Base-by-base conservation (phyloP, 768 basidiomycete species). In the Gloeophyllum trabeum region DNA sequence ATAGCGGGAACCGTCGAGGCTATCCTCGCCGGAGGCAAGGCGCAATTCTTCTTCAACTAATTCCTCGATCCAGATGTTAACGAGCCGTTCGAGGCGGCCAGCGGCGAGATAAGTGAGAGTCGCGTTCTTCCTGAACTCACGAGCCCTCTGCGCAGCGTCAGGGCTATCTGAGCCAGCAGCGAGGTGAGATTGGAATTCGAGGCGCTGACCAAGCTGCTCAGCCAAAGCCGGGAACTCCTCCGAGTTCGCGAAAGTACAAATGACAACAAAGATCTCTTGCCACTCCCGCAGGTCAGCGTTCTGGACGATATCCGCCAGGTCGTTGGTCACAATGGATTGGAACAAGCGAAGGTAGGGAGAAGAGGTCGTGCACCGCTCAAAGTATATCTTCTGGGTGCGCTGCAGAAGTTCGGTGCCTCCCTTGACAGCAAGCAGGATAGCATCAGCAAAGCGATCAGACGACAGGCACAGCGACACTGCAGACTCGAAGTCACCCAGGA, bases 281-380 rank as follows among this genome's bases (percentile, higher is more conserved):
- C 94, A 98, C 57, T 99, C 92, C 32, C 77, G 69, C 40, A 98
- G 58, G 51, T 98, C 92, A 19, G 93, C 94, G 52, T 97, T 96
- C 59, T 96, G 92, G 6, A 97, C 93, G 40, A 98, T 79, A 57
- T 97, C 96, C 16, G 76, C 71, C 5, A 98, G 75, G 54, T 98
- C 96, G 52, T 91, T 79, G 26, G 83, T 84, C 45, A 94, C 88
- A 50, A 99, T 86, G 10, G 83, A 87, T 56, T 97, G 90, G 75
- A 93, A 89, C 7, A 99, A 73, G 28, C 96, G 85, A 19, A 98
- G 76, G 60, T 94, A 97, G 0, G 93, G 88, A 3, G 84, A 63
- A 1, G 74, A 63, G 6, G 76, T 70, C 1, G 88, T 86, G 41
- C 79, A 75, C 23, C 77, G 74, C 54, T 86, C 87, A 54, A 98